Conservation (phyloP, 176 grass and related monocot genomes). For the Rhipidocladum racemiflorum region DNA sequence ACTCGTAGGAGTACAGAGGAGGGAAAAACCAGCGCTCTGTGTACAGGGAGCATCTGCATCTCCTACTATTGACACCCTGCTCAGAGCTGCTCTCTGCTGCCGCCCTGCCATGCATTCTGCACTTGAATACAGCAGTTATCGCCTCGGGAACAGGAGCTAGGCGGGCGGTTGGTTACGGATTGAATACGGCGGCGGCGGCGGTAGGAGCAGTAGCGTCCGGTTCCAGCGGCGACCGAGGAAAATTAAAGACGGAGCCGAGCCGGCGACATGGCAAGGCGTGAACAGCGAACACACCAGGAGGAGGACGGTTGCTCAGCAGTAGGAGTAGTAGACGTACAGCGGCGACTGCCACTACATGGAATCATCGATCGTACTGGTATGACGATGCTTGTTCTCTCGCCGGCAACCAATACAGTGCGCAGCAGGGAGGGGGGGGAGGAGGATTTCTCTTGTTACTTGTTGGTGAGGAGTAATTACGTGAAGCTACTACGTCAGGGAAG, state of each 20-base stretch:
- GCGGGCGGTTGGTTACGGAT: not conserved
- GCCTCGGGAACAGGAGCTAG: not conserved
- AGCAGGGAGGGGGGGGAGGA: too few relatives aligned
- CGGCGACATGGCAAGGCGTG: not conserved
- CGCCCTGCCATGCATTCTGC: not conserved
- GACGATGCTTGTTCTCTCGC: too few relatives aligned
- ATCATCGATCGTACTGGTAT: too few relatives aligned
- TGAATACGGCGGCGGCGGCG: not conserved
- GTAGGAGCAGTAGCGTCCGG: not conserved
- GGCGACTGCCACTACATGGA: too few relatives aligned
- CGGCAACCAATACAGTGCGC: too few relatives aligned
- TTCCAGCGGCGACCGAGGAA: not conserved
- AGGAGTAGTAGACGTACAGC: too few relatives aligned
- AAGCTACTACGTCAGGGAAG: too few relatives aligned
- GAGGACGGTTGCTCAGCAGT: not conserved
- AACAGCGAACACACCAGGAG: not conserved
- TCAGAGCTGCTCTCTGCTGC: not conserved
- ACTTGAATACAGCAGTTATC: constrained; percentile 6
- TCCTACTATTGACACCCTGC: not conserved
- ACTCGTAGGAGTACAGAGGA: not conserved
- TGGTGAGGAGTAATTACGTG: too few relatives aligned
- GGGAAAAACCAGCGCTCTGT: not conserved
- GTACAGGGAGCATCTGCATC: not conserved
- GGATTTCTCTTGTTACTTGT: too few relatives aligned
- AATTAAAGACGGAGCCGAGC: not conserved